These are phyloP conservation scores for Tolypocladium tropicale DNA, from an alignment of 2,329 filamentous ascomycete genomes.

Conservation along the genomic window DNA sequence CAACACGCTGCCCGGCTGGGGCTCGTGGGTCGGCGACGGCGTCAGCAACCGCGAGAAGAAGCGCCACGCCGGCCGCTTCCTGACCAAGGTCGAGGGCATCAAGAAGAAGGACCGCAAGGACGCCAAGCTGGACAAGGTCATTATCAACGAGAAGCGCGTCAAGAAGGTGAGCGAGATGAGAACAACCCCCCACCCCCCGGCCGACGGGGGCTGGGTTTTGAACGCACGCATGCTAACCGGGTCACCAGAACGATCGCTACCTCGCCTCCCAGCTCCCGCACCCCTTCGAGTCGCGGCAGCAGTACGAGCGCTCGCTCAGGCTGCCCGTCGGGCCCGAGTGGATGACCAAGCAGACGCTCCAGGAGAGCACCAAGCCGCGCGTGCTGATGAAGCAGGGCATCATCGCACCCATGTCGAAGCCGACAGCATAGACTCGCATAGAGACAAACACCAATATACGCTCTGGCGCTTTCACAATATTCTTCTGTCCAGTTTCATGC, in stretches of 20 bases:
- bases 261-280: slow-evolving; percentile 76
- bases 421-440: slow-evolving; percentile 28
- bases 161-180: slow-evolving; percentile 83
- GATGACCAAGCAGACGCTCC: slow-evolving; percentile 92
- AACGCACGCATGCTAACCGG: neutral
- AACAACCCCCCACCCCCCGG: too few species aligned
- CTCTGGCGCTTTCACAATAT: neutral
- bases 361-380: slow-evolving; percentile 78
- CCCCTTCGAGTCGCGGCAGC: slow-evolving; percentile 75
- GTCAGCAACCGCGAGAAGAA: slow-evolving; percentile 61
- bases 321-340: slow-evolving; percentile 89
- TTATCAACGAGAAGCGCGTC: slow-evolving; percentile 82
- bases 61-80: slow-evolving; percentile 49
- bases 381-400: slow-evolving; percentile 86
- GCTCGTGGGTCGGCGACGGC: slow-evolving; percentile 79
- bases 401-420: slow-evolving; percentile 79
- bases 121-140: slow-evolving; percentile 70
- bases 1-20: slow-evolving; percentile 88
- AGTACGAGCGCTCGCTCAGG: slow-evolving; percentile 83
- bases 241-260: slow-evolving; percentile 66
- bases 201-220: neutral
- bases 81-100: slow-evolving; percentile 61
- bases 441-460: neutral
- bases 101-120: slow-evolving; percentile 72
- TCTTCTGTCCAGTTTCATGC: neutral